Base-by-base conservation (phyloP, 306 rosid species). In the Coriaria nepalensis region DNA sequence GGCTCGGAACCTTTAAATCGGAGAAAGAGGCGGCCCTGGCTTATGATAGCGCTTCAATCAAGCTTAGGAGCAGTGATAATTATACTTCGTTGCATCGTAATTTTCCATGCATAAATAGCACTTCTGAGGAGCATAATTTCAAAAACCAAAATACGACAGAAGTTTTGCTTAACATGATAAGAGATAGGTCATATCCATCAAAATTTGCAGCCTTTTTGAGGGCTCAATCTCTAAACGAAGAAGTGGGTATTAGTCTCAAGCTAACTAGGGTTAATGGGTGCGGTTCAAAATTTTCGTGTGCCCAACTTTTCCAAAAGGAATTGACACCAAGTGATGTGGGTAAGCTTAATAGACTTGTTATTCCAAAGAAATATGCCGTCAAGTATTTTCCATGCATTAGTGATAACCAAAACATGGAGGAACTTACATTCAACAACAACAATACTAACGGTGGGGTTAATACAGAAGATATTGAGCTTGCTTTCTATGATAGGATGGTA, bases 271-370 rank as follows among this genome's bases (percentile, higher is more conserved):
- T 63, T 41, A 59, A 59, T n/a, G 76, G 50, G 1, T 77, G 55
- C 0, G 67, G 63, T 9, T 67, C 56, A 37, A 43, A 68, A 7
- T 53, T 63, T 47, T 50, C 49, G 7, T 68, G 74, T 56, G 69
- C 66, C 32, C 73, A 73, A 49, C 81, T 88, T 11, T 88, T 88
- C 53, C 78, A 78, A 6, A 88, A 88, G 53, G 94, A 83, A 35
- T 45, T 88, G 43, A 88, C 95, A 33, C 93, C 96, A 2, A 83
- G 95, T 47, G 96, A 88, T 38, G 94, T 88, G 6, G 86, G 94
- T 0, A 88, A 83, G 61, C 94, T 83, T 9, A 80, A 88, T 37
- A 74, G 95, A 55, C 83, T 88, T 38, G 93, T 81, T 2, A 81
- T 88, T 43, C 96, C 90, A 0, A 88, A 88, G 34, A 83, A 70